A percentile compares a stretch with the other conserved stretches of the same genome.
phyloP scores from a whole-genome alignment of 768 basidiomycete genomes.

The Trametes coccinea region DNA sequence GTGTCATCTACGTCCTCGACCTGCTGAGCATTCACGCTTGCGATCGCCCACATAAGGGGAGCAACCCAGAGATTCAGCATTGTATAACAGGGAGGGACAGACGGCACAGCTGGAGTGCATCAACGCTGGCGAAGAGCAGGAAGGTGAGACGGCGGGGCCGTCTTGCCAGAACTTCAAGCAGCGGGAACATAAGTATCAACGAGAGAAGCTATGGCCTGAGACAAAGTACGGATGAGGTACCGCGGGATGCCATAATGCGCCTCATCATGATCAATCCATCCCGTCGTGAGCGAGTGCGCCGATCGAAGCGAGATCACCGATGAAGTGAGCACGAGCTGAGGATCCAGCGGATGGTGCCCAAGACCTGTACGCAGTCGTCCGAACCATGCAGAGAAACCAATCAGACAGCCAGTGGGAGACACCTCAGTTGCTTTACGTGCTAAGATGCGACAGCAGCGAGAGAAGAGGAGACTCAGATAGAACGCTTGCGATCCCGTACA shows the following conservation, averaged over 20 bases:
- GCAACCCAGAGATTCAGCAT: not conserved
- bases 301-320: not conserved
- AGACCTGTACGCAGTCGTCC: no score
- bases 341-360: no score
- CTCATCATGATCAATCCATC: not conserved
- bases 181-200: not conserved
- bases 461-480: no score
- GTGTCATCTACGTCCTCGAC: slow-evolving; percentile 9
- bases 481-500: no score
- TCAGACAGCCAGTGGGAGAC: no score
- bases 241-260: slow-evolving; percentile 14
- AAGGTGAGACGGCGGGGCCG: not conserved
- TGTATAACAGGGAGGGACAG: not conserved
- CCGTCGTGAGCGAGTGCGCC: not conserved
- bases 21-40: not conserved
- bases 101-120: not conserved
- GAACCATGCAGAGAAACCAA: no score
- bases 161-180: not conserved
- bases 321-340: not conserved
- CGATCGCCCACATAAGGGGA: not conserved
- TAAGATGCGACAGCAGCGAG: no score
- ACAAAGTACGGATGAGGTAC: not conserved
- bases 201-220: no score
- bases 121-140: not conserved
- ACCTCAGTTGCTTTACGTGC: no score